Base-by-base conservation (phyloP, 2,329 filamentous ascomycete genomes). In the Botryotinia globosa region DNA sequence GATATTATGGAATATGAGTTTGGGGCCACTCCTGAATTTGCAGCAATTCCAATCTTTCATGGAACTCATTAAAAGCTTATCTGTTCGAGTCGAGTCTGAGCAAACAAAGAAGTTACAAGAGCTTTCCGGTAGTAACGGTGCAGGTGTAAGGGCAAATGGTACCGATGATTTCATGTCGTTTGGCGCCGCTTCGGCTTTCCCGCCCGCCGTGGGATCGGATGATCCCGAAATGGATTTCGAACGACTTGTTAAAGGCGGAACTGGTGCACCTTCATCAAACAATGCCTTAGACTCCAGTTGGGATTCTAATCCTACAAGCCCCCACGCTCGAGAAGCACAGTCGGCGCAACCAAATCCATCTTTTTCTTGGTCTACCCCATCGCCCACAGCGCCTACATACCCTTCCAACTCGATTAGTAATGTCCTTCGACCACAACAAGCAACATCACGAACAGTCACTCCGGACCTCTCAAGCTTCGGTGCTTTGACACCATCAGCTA, bases 11-110 rank as follows among this genome's bases (percentile, higher is more conserved):
- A 89, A 84, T 76, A 98, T 98, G 89, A 94, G 91, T 79, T 85
- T 99, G 5, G 96, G 96, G 0, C 96, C 96, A 0, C 84, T 99
- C 44, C 88, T 99, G 8, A 91, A 97, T 78, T 85, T 98, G 12
- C 87, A 91, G 74, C 95, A 95, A 80, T 99, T 99, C 80, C 92
- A 94, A 80, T 85, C 88, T 0, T 98, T 97, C 81, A 98, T 98
- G 94, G 85, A 89, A 7, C 85, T 97, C 63, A 97, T 98, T 82
- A 97, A 93, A 81, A 87, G 84, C 0, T 84, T 98, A 7, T 97
- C 94, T 0, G 84, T 87, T 29, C 90, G 90, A 72, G 92, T 99
- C 48, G 95, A 99, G 80, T 89, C 91, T 29, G 96, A 98, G 80
- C 96, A 98, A 78, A 92, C 88, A 10, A 91, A 90, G 79, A 98